phyloP scores from a whole-genome alignment of 2,329 filamentous ascomycete species.

The Macrophomina phaseolina region DNA sequence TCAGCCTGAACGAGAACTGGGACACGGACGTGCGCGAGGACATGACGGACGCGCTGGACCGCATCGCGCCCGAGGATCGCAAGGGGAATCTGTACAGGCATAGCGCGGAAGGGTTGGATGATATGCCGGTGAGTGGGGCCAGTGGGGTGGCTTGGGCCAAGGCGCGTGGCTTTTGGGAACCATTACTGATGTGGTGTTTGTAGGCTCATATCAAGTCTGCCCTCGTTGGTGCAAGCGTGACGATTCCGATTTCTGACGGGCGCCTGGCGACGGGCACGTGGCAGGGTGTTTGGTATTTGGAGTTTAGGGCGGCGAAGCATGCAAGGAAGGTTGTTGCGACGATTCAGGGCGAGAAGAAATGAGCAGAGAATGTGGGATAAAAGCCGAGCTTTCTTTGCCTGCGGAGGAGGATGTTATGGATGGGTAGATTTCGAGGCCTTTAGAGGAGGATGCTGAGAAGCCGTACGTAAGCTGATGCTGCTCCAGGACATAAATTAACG shows the following conservation, averaged over 20 bases:
- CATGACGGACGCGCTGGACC: constrained; percentile 92
- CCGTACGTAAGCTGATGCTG: too few relatives aligned
- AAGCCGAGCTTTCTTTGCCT: neutral
- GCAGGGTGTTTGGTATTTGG: constrained; percentile 95
- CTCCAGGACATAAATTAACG: too few relatives aligned
- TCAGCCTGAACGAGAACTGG: constrained; percentile 92
- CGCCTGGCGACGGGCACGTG: constrained; percentile 73
- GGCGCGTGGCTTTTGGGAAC: too few relatives aligned
- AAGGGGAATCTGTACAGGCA: constrained; percentile 76
- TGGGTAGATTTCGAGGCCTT: too few relatives aligned
- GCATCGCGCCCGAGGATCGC: constrained; percentile 82
- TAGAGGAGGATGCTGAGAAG: too few relatives aligned
- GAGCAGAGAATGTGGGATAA: constrained; percentile 28
- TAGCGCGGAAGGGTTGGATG: constrained; percentile 83
- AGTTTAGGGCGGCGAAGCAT: constrained; percentile 81
- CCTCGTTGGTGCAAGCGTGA: constrained; percentile 85
- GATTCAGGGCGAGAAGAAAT: constrained; percentile 81
- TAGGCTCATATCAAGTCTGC: constrained; percentile 92
- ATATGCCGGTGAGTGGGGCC: constrained; percentile 76
- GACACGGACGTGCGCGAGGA: constrained; percentile 85
- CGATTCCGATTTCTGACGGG: constrained; percentile 88
- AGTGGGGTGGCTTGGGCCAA: too few relatives aligned
- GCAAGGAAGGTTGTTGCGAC: constrained; percentile 85
- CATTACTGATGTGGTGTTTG: neutral
- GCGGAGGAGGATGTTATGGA: neutral